These are phyloP conservation scores for Fagopyrum homotropicum DNA, from an alignment of 148 eudicot genomes.

Conservation along the genomic window DNA sequence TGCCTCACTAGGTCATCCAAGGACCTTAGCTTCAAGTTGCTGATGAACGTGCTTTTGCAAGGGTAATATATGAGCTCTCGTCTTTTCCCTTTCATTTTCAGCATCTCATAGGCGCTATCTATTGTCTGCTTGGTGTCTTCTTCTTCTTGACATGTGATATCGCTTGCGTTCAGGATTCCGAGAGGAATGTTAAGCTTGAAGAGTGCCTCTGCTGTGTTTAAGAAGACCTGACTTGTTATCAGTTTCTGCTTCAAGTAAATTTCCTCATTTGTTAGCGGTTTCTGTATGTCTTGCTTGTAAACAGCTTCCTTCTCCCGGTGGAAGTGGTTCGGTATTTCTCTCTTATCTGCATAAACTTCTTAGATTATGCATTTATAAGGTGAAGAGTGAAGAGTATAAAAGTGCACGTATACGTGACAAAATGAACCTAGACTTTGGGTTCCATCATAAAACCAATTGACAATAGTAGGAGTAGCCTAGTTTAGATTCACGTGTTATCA, in stretches of 20 bases:
- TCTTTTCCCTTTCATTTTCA: conserved; percentile 65
- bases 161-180: conserved; percentile 42
- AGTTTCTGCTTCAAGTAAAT: conserved; percentile 57
- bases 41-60: conserved; percentile 12
- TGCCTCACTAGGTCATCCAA: conserved; percentile 71
- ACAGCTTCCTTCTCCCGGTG: conserved; percentile 21
- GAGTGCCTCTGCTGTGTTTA: conserved; percentile 79
- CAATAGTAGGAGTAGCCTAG: too few relatives aligned
- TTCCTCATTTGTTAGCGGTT: conserved; percentile 56
- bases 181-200: conserved; percentile 72
- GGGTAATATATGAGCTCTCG: conserved; percentile 45
- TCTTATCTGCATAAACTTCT: conserved; percentile 12
- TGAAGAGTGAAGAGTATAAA: too few relatives aligned
- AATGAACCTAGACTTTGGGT: too few relatives aligned
- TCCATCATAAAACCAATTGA: too few relatives aligned
- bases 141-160: conserved; percentile 23
- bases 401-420: too few relatives aligned
- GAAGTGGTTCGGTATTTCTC: not conserved
- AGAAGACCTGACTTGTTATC: conserved; percentile 54
- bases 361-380: not conserved
- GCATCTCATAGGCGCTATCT: conserved; percentile 61
- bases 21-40: conserved; percentile 22
- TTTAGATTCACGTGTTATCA: too few relatives aligned
- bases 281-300: conserved; percentile 21
- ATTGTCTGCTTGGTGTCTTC: conserved; percentile 35